A percentile compares a stretch with the other conserved stretches of the same genome.
Evolutionary conservation across 2,329 filamentous ascomycete species (phyloP).

Genomic region (Sclerotinia nivalis): DNA sequence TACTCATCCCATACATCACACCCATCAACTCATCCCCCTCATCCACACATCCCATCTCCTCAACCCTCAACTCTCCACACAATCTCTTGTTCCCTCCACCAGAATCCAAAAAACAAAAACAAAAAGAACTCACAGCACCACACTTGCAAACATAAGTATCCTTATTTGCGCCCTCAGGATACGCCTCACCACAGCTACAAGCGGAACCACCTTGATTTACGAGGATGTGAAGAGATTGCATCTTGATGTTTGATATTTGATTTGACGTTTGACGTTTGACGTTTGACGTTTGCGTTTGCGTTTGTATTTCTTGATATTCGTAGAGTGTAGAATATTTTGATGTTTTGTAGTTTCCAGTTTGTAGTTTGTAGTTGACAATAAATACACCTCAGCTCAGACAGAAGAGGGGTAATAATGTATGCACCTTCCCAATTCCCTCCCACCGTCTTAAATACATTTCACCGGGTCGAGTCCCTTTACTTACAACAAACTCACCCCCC

Average conservation of each 20-base stretch:
- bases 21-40: neutral
- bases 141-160: conserved; percentile 18
- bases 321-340: neutral
- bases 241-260: neutral
- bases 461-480: too few species aligned
- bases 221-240: conserved; percentile 10
- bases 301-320: neutral
- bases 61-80: neutral
- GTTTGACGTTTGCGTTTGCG: neutral
- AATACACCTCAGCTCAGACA: too few species aligned
- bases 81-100: too few species aligned
- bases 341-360: neutral
- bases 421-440: neutral
- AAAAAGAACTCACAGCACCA: conserved; percentile 2
- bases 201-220: conserved; percentile 11
- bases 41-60: neutral
- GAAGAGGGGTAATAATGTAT: too few species aligned
- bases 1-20: neutral
- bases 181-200: conserved; percentile 12
- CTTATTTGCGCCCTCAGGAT: conserved; percentile 15
- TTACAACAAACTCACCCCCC: neutral
- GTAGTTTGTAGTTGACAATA: neutral
- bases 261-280: neutral
- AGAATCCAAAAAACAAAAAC: too few species aligned
- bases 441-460: too few species aligned